Evolutionary conservation across 2,329 filamentous ascomycete genomes (phyloP), one percentile per base, ranked within the genome.

Genomic region (Diaporthe longicolla): DNA sequence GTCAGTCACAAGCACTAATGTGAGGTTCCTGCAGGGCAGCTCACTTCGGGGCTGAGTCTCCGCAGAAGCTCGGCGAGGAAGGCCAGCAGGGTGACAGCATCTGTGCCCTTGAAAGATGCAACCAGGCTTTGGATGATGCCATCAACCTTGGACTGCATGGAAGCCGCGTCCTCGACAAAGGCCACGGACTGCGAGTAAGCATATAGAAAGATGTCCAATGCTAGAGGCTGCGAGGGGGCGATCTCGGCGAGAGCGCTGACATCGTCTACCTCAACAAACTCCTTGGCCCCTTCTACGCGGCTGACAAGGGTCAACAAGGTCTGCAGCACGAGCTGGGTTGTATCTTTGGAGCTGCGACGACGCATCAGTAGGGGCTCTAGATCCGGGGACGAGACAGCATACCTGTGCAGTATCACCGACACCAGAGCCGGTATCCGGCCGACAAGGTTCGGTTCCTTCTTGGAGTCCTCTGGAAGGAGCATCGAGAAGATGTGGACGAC

Each of bases 401-500:
- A 90, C 90, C 89, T 90, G 75, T 88, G 82, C 3, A 90, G 78
- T 35, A 92, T 81, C 43, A 89, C 87, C 43, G 84, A 83, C 5
- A 90, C 84, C 2, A 93, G 82, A 37, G 85, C 82, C 1, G 87
- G 87, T 78, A 90, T 88, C 69, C 91, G 85, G 35, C 81, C 84
- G 5, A 88, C 82, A 40, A 93, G 84, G 77, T 85, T 88, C 19
- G 82, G 76, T 24, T 88, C 82, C 24, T 82, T 81, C 55, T 82
- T 83, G 7, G 83, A 83, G 4, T 84, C 82, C 5, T 86, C 84
- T 0, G 91, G 88, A 5, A 93, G 82, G 15, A 93, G 81, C 10
- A 87, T 82, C 0, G 87, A 82, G 79, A 94, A 93, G 0, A 88
- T 90, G 78, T 93, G 89, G 8, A 93, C 79, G 17, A 94, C 88